Evolutionary conservation across 2,329 filamentous ascomycete genomes (phyloP), one percentile per base, ranked within the genome.

Genomic region (Aspergillus novoparasiticus): DNA sequence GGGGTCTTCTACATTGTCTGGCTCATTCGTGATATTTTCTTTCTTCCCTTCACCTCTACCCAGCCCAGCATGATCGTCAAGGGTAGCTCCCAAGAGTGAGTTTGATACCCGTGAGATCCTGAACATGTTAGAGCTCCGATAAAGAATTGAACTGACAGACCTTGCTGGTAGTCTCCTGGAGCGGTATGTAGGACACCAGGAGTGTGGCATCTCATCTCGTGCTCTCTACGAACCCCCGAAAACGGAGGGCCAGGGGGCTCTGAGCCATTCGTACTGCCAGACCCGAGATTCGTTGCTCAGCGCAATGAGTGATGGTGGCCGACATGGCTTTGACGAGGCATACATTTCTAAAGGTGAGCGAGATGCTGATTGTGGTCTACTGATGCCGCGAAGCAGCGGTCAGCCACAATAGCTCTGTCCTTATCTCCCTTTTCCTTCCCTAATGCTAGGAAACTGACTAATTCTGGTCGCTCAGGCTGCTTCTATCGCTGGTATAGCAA

Each of bases 401-500:
- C 14, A 28, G 23, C 14, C 23, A 26, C 45, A 48, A 4, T 23
- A 26, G 45, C 26, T 48, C 12, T 26, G 4, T 26, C 45, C 16
- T 23, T 9, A 3, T 51, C 19, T n/a, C 28, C 9, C 26, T 28
- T 26, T 28, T 26, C 16, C 16, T 51, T 51, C 26, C 16, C 8
- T 34, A 3, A 14, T 2, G 3, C 26, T n/a, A 23, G n/a, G 51
- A 28, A 39, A 36, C 59, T 68, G 34, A 65, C 66, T 63, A 57
- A 66, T 61, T 41, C 36, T 16, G 41, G 21, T 23, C 19, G 10
- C 53, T 53, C 76, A 71, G 78, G 71, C 34, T 82, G 80, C 63
- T 77, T 77, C 57, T 81, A 81, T 64, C 76, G 72, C 51, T 82
- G 80, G 80, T 82, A 78, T 63, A 71, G 75, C 9, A 72, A 74